Evolutionary conservation across 2,329 filamentous ascomycete species (phyloP), one percentile per base, ranked within the genome.

Genomic region (Arachnopeziza araneosa): DNA sequence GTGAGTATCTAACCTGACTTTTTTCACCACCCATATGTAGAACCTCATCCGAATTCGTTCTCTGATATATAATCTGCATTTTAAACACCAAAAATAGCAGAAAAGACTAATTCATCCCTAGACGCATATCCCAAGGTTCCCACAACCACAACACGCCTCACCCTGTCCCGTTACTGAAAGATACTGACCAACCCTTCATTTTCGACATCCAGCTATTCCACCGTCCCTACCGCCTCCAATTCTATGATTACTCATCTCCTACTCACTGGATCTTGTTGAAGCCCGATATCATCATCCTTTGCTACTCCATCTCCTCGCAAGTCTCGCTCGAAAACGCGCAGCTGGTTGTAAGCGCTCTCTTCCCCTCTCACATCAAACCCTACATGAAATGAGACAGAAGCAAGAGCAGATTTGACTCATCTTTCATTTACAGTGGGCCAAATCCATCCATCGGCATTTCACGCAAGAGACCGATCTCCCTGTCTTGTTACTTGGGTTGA

Each of bases 301-400:
- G 84, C 72, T 87, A 83, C 67, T 83, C 86, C 67, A 84, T 87
- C 67, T 82, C 80, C 71, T 80, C 81, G 63, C 77, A 84, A n/a
- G 50, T 69, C 81, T 84, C 78, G 66, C 77, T 87, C 57, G 79
- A 84, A 66, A 83, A 85, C 67, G 77, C 85, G 75, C 78, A 83
- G 69, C 74, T 78, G 73, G 73, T 80, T 67, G 83, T 86, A 61
- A 64, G 80, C 61, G 52, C 8, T 9, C 30, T 23, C 48, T 54
- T 54, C 26, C 44, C 50, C 59, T 9, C 60, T 54, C 50, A 22
- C 21, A 12, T 30, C 44, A 22, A 24, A n/a, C n/a, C n/a, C n/a
- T n/a, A n/a, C n/a, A n/a, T n/a, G n/a, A n/a, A 30, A 30, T 9
- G 9, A 30, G 26, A 30, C 26, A 30, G 9, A 5, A 6, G 6